Conservation (phyloP, 1,284 basidiomycete species). For the Stereum hirsutum region DNA sequence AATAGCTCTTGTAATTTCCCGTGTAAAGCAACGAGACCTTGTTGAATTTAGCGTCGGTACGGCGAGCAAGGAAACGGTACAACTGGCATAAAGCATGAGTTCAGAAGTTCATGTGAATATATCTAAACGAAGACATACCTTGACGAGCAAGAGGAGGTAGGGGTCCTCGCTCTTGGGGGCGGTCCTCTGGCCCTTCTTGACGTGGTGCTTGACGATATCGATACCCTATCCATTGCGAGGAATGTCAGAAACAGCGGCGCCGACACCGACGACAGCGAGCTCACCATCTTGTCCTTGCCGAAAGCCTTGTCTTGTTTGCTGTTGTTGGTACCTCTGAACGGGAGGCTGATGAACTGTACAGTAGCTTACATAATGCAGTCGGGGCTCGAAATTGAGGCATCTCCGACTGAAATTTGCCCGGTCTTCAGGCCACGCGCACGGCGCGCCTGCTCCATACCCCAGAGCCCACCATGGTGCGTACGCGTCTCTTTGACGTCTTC, state of each 20-base stretch:
- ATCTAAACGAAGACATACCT: constrained; percentile 46
- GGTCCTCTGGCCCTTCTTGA: constrained; percentile 94
- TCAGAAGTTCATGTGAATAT: background rate
- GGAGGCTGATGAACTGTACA: constrained; percentile 51
- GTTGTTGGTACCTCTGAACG: constrained; percentile 12
- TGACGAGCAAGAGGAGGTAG: constrained; percentile 96
- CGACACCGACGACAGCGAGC: constrained; percentile 28
- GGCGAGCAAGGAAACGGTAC: constrained; percentile 97
- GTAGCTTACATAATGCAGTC: constrained; percentile 21
- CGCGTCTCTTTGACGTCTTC: constrained; percentile 11
- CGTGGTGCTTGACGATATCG: constrained; percentile 96
- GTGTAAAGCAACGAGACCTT: constrained; percentile 70
- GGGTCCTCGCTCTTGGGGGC: constrained; percentile 99
- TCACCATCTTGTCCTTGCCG: constrained; percentile 73
- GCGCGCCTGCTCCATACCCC: too few relatives aligned
- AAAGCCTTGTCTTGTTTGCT: constrained; percentile 6
- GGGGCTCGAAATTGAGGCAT: constrained; percentile 15
- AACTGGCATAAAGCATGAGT: constrained; percentile 43
- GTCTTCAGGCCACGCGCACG: too few relatives aligned
- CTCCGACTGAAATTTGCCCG: constrained; percentile 18
- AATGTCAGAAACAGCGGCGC: constrained; percentile 6
- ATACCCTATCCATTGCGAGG: constrained; percentile 68
- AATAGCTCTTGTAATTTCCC: too few relatives aligned
- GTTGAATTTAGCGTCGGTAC: constrained; percentile 97
- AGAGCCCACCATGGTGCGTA: constrained; percentile 61